phyloP scores from a whole-genome alignment of 768 basidiomycete genomes.

The Pulveroboletus sp. region DNA sequence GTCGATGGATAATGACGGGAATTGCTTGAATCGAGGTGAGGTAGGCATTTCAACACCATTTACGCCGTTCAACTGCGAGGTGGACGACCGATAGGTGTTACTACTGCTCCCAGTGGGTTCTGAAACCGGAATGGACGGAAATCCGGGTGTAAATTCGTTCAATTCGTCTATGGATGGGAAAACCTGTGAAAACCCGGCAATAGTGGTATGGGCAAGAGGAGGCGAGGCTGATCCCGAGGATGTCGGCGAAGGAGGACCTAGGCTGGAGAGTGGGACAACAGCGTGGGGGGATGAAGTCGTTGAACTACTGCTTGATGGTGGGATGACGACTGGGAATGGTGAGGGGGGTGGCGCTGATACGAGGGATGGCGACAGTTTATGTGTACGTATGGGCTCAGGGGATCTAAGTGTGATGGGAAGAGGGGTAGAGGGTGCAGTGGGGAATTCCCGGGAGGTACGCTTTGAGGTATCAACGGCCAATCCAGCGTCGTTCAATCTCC shows the following conservation, averaged over 20 bases:
- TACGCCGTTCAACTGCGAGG: slow-evolving; percentile 29
- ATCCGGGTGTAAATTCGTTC: slow-evolving; percentile 47
- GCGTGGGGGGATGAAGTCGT: slow-evolving; percentile 50
- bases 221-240: slow-evolving; percentile 67
- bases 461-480: slow-evolving; percentile 55
- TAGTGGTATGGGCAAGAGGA: slow-evolving; percentile 33
- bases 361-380: slow-evolving; percentile 36
- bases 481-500: slow-evolving; percentile 68
- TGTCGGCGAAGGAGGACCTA: slow-evolving; percentile 74
- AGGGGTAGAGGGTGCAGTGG: slow-evolving; percentile 33
- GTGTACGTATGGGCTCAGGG: slow-evolving; percentile 31
- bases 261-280: slow-evolving; percentile 62
- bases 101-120: slow-evolving; percentile 32
- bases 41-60: slow-evolving; percentile 28
- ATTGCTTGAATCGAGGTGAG: slow-evolving; percentile 31
- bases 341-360: slow-evolving; percentile 28
- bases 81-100: slow-evolving; percentile 6
- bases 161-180: slow-evolving; percentile 79
- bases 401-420: slow-evolving; percentile 24
- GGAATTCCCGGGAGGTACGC: slow-evolving; percentile 51
- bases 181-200: slow-evolving; percentile 58
- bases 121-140: slow-evolving; percentile 49
- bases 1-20: slow-evolving; percentile 43
- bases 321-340: slow-evolving; percentile 6
- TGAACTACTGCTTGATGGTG: slow-evolving; percentile 28